Conservation (phyloP, 495 filamentous ascomycete species). For the Apiosordaria backusii region DNA sequence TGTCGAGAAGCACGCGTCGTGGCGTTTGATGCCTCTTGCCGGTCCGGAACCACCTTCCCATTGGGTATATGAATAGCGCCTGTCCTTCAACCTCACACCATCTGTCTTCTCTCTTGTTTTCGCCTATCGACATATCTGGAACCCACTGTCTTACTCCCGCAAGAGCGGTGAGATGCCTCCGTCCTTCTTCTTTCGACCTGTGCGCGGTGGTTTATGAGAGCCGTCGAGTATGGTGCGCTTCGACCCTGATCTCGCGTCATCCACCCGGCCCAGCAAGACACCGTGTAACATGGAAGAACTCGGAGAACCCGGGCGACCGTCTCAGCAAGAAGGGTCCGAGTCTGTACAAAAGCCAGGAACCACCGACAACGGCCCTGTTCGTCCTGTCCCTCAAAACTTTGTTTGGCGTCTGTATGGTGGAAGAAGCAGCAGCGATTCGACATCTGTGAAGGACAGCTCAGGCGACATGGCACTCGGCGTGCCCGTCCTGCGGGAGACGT, state of each 20-base stretch:
- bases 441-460: slow-evolving; percentile 1
- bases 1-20: slow-evolving; percentile 14
- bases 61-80: slow-evolving; percentile 12
- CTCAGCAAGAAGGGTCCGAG: slow-evolving; percentile 2
- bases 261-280: slow-evolving; percentile 17
- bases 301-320: slow-evolving; percentile 10
- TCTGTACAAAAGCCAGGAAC: slow-evolving; percentile 15
- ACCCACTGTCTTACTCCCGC: slow-evolving; percentile 8
- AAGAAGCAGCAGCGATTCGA: slow-evolving; percentile 19
- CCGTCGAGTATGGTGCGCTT: slow-evolving; percentile 25
- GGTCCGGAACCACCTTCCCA: slow-evolving; percentile 14
- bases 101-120: neutral
- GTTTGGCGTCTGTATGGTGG: slow-evolving; percentile 31
- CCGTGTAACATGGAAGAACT: slow-evolving; percentile 22
- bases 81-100: slow-evolving; percentile 4
- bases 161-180: slow-evolving; percentile 38
- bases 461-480: slow-evolving; percentile 30
- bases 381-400: slow-evolving; percentile 24
- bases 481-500: slow-evolving; percentile 26
- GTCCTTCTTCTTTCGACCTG: slow-evolving; percentile 37
- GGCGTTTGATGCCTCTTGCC: slow-evolving; percentile 13
- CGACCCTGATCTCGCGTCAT: slow-evolving; percentile 37
- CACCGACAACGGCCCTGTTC: slow-evolving; percentile 2
- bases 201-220: slow-evolving; percentile 31
- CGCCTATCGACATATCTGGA: slow-evolving; percentile 1